Conservation (phyloP, 2,329 filamentous ascomycete genomes). For the Phialophora macrospora region DNA sequence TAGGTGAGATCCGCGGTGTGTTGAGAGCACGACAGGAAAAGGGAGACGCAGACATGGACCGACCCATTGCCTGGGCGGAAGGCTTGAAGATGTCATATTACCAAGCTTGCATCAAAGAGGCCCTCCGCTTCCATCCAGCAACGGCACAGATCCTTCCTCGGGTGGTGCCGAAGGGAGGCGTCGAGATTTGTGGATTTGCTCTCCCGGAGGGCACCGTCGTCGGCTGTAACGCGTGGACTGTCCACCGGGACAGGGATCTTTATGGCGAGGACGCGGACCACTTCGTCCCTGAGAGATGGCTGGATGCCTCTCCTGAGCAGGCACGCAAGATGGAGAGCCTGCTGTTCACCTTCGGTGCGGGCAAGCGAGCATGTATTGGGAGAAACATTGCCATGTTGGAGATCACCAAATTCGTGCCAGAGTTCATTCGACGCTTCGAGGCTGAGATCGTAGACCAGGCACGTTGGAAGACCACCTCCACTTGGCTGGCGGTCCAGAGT, state of each 20-base stretch:
- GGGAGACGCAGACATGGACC: conserved; percentile 66
- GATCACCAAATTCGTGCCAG: conserved; percentile 40
- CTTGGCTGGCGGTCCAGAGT: conserved; percentile 3
- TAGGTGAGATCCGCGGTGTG: conserved; percentile 36
- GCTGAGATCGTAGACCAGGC: conserved; percentile 6
- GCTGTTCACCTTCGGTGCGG: conserved; percentile 16
- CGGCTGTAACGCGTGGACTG: conserved; percentile 38
- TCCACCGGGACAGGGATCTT: conserved; percentile 35
- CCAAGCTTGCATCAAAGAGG: conserved; percentile 35
- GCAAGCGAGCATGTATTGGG: conserved; percentile 47
- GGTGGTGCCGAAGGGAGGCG: conserved; percentile 33
- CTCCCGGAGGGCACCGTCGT: conserved; percentile 27
- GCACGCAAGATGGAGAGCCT: too few relatives aligned
- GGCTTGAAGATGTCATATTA: conserved; percentile 30
- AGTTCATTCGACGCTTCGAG: conserved; percentile 32
- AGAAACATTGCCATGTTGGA: conserved; percentile 40
- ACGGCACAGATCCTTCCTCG: conserved; percentile 37
- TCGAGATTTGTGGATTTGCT: conserved; percentile 25
- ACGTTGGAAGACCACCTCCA: not conserved
- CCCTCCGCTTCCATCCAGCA: conserved; percentile 35
- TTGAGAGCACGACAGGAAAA: conserved; percentile 27
- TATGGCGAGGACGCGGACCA: conserved; percentile 36
- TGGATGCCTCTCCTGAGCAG: conserved; percentile 33
- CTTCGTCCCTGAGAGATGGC: conserved; percentile 42
- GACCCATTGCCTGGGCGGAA: conserved; percentile 49